phyloP scores from a whole-genome alignment of 768 basidiomycete species.

The Termitomyces sp. region DNA sequence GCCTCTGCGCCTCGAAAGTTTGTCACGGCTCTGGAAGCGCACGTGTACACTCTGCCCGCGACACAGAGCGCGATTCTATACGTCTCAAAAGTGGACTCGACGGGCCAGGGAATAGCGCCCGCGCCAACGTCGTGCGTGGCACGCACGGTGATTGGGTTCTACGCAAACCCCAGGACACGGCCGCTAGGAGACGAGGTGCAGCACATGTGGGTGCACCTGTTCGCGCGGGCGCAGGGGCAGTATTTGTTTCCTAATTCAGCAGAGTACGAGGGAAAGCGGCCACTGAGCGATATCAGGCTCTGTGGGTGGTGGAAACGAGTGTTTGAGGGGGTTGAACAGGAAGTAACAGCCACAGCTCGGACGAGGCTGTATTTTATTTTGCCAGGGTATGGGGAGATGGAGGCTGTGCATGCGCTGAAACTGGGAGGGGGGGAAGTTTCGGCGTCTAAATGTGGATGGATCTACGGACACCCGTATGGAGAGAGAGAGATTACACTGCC shows the following conservation, averaged over 20 bases:
- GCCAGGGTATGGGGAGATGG: slow-evolving; percentile 62
- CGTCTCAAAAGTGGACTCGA: slow-evolving; percentile 91
- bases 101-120: slow-evolving; percentile 63
- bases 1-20: slow-evolving; percentile 51
- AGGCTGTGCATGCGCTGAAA: slow-evolving; percentile 57
- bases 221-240: slow-evolving; percentile 85
- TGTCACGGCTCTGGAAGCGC: slow-evolving; percentile 76
- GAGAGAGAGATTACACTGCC: slow-evolving; percentile 43
- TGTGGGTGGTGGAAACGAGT: slow-evolving; percentile 93
- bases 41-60: slow-evolving; percentile 65
- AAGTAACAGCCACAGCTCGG: slow-evolving; percentile 20
- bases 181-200: slow-evolving; percentile 38
- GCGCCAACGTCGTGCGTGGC: slow-evolving; percentile 71
- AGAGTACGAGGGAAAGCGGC: slow-evolving; percentile 62
- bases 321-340: slow-evolving; percentile 47
- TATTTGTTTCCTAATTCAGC: slow-evolving; percentile 92
- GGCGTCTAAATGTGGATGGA: slow-evolving; percentile 38
- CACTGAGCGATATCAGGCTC: slow-evolving; percentile 71
- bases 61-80: slow-evolving; percentile 75
- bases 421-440: too few species aligned
- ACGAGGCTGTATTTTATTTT: slow-evolving; percentile 52
- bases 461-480: slow-evolving; percentile 77
- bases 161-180: slow-evolving; percentile 56
- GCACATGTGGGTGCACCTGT: slow-evolving; percentile 78
- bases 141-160: slow-evolving; percentile 56